Evolutionary conservation across 2,329 filamentous ascomycete genomes (phyloP), one percentile per base, ranked within the genome.

Genomic region (Penicillium sp.): DNA sequence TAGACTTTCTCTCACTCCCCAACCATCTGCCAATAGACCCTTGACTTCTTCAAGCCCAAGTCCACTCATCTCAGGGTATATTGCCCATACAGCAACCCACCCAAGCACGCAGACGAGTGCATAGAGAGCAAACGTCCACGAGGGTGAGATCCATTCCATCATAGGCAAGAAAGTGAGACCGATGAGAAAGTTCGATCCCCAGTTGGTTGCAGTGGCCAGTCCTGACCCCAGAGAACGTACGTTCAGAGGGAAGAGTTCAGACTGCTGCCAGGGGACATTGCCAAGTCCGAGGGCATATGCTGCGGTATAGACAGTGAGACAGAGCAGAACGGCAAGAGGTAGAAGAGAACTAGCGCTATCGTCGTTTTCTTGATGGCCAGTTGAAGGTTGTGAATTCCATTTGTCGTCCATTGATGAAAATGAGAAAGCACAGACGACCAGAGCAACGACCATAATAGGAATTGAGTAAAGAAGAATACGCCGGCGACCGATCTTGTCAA

Each of bases 241-340:
- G 19, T 79, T 77, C 19, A 84, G 71, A 0, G 92, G 89, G 70
- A 97, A 97, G 33, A 96, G 83, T 76, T 97, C 93, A 65, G 88
- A 91, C 76, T 96, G 92, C 82, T 96, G 93, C 93, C 93, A 97
- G 0, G 93, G 92, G 3, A 97, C 91, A 66, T 92, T 95, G 9
- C 93, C 93, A 2, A 97, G 81, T 2, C 93, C 93, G 1, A 92
- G 80, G 1, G 93, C 93, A 70, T 95, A 97, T 1, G 88, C 82
- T 9, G 90, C 88, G 2, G 96, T 92, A 73, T 95, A 97, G 8
- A 91, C 65, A 73, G 92, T 88, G 72, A 97, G 87, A 62, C 88
- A 88, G 40, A 84, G 61, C 2, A 97, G 82, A 43, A 97, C 88
- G 19, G 87, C 79, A 48, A 77, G 48, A 5, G 80, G 70, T 60